Evolutionary conservation across 768 basidiomycete species (phyloP).

Genomic region (Pleurotus sapidus): DNA sequence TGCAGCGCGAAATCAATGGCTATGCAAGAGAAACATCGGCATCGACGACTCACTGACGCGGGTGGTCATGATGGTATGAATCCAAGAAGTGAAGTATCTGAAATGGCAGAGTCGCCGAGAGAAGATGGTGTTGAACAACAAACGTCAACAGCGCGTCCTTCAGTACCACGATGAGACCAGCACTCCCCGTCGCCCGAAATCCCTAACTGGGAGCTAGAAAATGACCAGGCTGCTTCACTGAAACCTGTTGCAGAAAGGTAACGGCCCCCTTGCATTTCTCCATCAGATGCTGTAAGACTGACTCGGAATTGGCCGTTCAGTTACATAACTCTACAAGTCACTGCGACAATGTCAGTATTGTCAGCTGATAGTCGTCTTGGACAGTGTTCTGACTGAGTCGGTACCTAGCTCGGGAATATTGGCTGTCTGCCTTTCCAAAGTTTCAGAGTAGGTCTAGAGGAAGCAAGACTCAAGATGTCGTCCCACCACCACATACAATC

Average conservation of each 20-base stretch:
- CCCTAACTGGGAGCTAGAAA: slow-evolving; percentile 61
- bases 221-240: slow-evolving; percentile 25
- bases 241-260: slow-evolving; percentile 61
- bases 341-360: slow-evolving; percentile 61
- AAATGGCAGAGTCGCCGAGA: background rate
- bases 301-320: slow-evolving; percentile 28
- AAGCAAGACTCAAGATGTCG: slow-evolving; percentile 46
- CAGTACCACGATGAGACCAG: slow-evolving; percentile 15
- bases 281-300: too few species aligned
- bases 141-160: slow-evolving; percentile 9
- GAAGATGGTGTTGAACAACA: slow-evolving; percentile 13
- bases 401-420: slow-evolving; percentile 62
- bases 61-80: slow-evolving; percentile 37
- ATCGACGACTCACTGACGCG: slow-evolving; percentile 58
- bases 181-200: slow-evolving; percentile 53
- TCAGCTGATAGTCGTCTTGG: background rate
- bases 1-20: slow-evolving; percentile 24
- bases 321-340: slow-evolving; percentile 59
- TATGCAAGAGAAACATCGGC: background rate
- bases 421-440: slow-evolving; percentile 68
- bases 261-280: too few species aligned
- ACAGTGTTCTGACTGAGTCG: background rate
- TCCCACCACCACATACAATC: slow-evolving; percentile 65
- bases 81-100: slow-evolving; percentile 5
- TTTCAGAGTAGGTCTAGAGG: slow-evolving; percentile 68